These are phyloP conservation scores for Chrysoporthe cubensis DNA, from an alignment of 2,329 filamentous ascomycete species.

Conservation along the genomic window DNA sequence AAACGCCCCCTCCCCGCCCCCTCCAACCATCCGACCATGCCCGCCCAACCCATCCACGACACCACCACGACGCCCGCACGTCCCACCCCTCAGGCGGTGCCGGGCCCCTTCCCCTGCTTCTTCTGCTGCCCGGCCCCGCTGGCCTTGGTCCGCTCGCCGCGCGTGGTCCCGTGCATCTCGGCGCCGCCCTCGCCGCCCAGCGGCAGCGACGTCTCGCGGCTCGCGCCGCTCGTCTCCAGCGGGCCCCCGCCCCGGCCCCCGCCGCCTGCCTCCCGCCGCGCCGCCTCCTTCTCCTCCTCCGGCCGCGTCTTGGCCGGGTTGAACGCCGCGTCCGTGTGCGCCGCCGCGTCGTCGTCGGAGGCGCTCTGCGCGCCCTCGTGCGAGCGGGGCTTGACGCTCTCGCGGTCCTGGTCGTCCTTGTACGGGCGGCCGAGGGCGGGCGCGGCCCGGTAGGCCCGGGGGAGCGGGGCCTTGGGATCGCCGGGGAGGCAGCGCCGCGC, in stretches of 20 bases:
- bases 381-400: constrained; percentile 65
- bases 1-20: neutral
- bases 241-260: constrained; percentile 37
- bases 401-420: constrained; percentile 60
- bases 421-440: constrained; percentile 41
- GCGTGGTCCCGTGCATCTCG: constrained; percentile 37
- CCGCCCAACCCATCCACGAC: neutral
- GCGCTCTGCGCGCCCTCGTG: constrained; percentile 72
- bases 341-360: constrained; percentile 62
- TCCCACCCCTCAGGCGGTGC: constrained; percentile 23
- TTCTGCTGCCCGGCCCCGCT: constrained; percentile 38
- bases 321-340: constrained; percentile 66
- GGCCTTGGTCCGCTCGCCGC: constrained; percentile 39
- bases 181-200: constrained; percentile 42
- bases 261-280: constrained; percentile 45
- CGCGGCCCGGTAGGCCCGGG: constrained; percentile 41
- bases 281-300: constrained; percentile 56
- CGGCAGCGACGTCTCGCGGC: constrained; percentile 47
- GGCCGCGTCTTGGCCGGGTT: constrained; percentile 70
- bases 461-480: neutral
- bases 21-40: neutral
- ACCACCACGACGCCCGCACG: too few species aligned
- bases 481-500: constrained; percentile 17
- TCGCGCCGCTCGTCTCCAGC: constrained; percentile 50
- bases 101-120: constrained; percentile 39